Evolutionary conservation across 1,284 basidiomycete species (phyloP).

Genomic region (Abortiporus biennis): DNA sequence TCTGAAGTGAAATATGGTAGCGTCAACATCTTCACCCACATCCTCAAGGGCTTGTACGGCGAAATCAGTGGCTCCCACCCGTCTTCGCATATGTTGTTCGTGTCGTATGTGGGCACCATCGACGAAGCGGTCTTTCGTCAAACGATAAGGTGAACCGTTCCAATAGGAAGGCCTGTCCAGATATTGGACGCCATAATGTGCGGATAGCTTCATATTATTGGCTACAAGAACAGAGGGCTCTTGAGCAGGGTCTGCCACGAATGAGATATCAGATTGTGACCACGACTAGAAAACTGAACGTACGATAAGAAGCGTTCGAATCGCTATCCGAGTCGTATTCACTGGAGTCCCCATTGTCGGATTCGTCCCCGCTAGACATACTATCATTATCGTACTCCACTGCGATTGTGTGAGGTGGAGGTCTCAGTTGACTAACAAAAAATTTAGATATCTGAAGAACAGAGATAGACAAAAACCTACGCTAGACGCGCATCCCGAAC

Average conservation of each 20-base stretch:
- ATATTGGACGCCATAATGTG: conserved; percentile 25
- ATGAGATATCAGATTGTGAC: no score
- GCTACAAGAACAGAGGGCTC: no score
- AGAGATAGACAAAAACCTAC: conserved; percentile 29
- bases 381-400: conserved; percentile 36
- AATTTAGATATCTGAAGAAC: background rate
- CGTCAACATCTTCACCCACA: conserved; percentile 4
- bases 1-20: conserved; percentile 14
- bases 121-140: conserved; percentile 18
- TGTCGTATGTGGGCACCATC: no score
- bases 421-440: conserved; percentile 42
- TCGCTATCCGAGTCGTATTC: no score
- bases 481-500: conserved; percentile 64
- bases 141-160: conserved; percentile 32
- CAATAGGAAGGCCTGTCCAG: conserved; percentile 27
- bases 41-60: no score
- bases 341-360: conserved; percentile 67
- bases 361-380: conserved; percentile 67
- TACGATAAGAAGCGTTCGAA: no score
- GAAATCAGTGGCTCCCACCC: no score
- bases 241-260: no score
- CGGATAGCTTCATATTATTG: no score
- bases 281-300: no score
- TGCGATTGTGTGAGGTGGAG: conserved; percentile 20
- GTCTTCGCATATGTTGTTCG: no score